Percentiles rank a stretch among this genome's conserved stretches.
Evolutionary conservation across 371 early-diverging fungal species (phyloP).

Genomic region (Synchytrium microbalum): DNA sequence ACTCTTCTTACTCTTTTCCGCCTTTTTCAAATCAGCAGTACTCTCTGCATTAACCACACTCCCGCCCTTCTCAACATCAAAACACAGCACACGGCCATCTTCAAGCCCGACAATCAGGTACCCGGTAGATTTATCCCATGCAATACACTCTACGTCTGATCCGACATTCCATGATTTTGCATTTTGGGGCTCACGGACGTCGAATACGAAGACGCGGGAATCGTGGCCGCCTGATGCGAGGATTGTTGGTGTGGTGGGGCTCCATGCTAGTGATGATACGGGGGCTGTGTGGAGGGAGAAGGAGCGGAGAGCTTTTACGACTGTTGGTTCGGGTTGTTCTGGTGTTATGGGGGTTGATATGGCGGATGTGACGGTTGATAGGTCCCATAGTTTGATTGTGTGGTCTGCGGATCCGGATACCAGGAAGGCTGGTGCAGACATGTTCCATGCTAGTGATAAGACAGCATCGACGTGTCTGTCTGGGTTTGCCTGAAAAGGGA

Average conservation of each 20-base stretch:
- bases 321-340: background rate
- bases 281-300: constrained; percentile 83
- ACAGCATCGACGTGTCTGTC: constrained; percentile 89
- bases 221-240: constrained; percentile 87
- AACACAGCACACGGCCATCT: constrained; percentile 79
- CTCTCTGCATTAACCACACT: constrained; percentile 22
- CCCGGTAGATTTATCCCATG: constrained; percentile 79
- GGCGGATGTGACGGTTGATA: constrained; percentile 49
- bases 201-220: constrained; percentile 70
- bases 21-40: constrained; percentile 11
- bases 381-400: constrained; percentile 96
- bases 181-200: constrained; percentile 70
- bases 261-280: constrained; percentile 84
- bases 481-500: constrained; percentile 56
- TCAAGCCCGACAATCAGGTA: constrained; percentile 60
- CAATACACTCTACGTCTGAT: constrained; percentile 82
- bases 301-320: constrained; percentile 23
- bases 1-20: background rate
- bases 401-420: constrained; percentile 89
- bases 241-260: constrained; percentile 76
- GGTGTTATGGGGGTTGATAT: background rate
- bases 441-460: constrained; percentile 90
- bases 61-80: constrained; percentile 60
- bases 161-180: constrained; percentile 54
- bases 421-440: constrained; percentile 71